Evolutionary conservation across 345 rosid species (phyloP), one percentile per base, ranked within the genome.

Genomic region (Eutrema yunnanense): DNA sequence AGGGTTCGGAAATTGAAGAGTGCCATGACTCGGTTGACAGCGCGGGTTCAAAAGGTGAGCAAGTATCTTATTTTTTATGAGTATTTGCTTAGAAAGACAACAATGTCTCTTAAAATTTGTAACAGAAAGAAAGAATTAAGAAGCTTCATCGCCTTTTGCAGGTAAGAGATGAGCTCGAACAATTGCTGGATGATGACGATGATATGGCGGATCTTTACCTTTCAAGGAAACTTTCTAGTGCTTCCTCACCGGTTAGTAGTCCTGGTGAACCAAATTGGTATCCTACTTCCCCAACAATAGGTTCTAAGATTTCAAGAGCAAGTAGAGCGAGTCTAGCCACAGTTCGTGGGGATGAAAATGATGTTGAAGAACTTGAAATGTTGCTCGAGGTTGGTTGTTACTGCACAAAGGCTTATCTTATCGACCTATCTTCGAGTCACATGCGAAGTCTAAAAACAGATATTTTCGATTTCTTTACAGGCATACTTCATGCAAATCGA

Each of bases 311-410:
- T 75, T 92, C 99, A 8, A 83, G 92, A 76, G 99, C 98, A 59
- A 90, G 99, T 73, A 85, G 91, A 81, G 97, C 85, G 12, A 90
- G 98, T 79, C 41, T 90, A 74, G 87, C 83, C 44, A 95, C 99
- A 10, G 77, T 78, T 65, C 99, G 82, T 60, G 96, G 89, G 14
- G 98, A 95, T 19, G 98, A 95, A 81, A 86, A 92, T 79, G 98
- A 95, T 77, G 99, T 95, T 54, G 98, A 95, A 82, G 99, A 88
- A 84, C 96, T 95, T 79, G 99, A 95, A 84, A 95, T 95, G 99
- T 82, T 95, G 62, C 86, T 95, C 19, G 99, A 95, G 98, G 99
- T 93, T 76, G 32, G 58, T 61, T 51, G 6, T 33, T 10, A 42
- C 68, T 32, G 19, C 54, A 12, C 33, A 22, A 16, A 41, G 0